Conservation (phyloP, 2,329 filamentous ascomycete species). For the Chaetomium globosum region DNA sequence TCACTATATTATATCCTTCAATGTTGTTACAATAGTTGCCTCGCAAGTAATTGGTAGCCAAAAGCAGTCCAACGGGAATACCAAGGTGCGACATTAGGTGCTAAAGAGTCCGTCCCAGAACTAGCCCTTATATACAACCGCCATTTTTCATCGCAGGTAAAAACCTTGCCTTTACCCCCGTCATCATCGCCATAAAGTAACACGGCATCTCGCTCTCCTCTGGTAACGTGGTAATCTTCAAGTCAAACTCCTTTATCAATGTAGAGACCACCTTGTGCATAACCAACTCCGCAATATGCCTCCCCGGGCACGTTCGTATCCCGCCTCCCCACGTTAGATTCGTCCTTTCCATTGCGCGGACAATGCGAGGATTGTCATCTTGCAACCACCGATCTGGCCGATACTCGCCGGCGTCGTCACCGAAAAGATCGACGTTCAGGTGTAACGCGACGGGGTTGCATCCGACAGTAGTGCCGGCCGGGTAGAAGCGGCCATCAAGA, state of each 20-base stretch:
- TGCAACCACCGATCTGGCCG: constrained; percentile 53
- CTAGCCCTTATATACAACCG: too few relatives aligned
- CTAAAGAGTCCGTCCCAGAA: too few relatives aligned
- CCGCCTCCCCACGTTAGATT: constrained; percentile 58
- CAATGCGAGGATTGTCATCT: constrained; percentile 33
- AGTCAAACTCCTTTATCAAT: constrained; percentile 50
- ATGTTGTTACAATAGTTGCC: too few relatives aligned
- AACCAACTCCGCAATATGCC: constrained; percentile 55
- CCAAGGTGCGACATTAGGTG: too few relatives aligned
- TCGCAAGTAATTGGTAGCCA: too few relatives aligned
- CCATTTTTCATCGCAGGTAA: background rate
- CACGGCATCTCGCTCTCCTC: constrained; percentile 46
- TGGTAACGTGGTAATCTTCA: constrained; percentile 46
- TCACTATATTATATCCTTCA: too few relatives aligned
- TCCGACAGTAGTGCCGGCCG: constrained; percentile 52
- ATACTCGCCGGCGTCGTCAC: constrained; percentile 49
- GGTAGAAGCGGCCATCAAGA: constrained; percentile 48
- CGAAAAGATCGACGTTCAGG: constrained; percentile 54
- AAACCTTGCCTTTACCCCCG: constrained; percentile 51
- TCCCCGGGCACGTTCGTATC: constrained; percentile 54
- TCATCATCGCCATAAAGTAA: constrained; percentile 58
- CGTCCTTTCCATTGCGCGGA: constrained; percentile 50
- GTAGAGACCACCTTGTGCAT: constrained; percentile 49
- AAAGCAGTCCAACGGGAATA: too few relatives aligned
- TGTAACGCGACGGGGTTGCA: constrained; percentile 57